phyloP scores from a whole-genome alignment of 2,329 filamentous ascomycete species.

The Capronia americana region DNA sequence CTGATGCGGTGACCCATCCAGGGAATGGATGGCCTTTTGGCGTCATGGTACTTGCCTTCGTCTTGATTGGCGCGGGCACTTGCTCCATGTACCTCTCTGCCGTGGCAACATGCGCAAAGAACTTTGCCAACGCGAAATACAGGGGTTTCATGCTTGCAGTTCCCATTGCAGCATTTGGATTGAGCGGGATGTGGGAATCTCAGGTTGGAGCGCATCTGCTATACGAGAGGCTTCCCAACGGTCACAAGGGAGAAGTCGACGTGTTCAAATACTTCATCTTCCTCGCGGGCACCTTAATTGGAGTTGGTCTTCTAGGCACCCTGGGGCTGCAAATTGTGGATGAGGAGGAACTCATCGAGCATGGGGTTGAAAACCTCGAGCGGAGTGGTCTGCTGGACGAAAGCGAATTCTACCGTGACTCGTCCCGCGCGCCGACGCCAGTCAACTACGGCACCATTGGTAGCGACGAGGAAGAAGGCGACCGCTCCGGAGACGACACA shows the following conservation, averaged over 20 bases:
- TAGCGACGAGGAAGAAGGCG: conserved; percentile 10
- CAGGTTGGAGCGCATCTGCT: conserved; percentile 82
- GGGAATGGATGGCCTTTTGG: conserved; percentile 72
- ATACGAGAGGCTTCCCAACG: conserved; percentile 70
- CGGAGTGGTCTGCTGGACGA: conserved; percentile 81
- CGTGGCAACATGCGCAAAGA: conserved; percentile 97
- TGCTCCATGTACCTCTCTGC: conserved; percentile 87
- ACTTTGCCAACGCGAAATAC: conserved; percentile 88
- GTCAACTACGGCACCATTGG: conserved; percentile 65
- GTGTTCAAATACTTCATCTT: conserved; percentile 91
- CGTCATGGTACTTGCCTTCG: conserved; percentile 84
- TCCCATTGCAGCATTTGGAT: conserved; percentile 88
- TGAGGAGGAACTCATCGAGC: conserved; percentile 85
- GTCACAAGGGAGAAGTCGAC: conserved; percentile 66
- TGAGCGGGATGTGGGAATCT: conserved; percentile 95
- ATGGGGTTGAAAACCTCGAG: conserved; percentile 88
- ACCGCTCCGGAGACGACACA: conserved; percentile 13
- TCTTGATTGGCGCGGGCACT: conserved; percentile 81
- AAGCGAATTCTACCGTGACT: conserved; percentile 71
- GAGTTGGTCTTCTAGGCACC: conserved; percentile 74
- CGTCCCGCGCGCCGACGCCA: conserved; percentile 46
- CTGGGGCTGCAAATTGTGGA: conserved; percentile 79
- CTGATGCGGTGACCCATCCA: conserved; percentile 57
- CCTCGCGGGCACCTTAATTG: conserved; percentile 72
- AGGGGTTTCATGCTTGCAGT: conserved; percentile 87